Conservation (phyloP, 1,284 basidiomycete genomes). For the Cutaneotrichosporon mucoides region DNA sequence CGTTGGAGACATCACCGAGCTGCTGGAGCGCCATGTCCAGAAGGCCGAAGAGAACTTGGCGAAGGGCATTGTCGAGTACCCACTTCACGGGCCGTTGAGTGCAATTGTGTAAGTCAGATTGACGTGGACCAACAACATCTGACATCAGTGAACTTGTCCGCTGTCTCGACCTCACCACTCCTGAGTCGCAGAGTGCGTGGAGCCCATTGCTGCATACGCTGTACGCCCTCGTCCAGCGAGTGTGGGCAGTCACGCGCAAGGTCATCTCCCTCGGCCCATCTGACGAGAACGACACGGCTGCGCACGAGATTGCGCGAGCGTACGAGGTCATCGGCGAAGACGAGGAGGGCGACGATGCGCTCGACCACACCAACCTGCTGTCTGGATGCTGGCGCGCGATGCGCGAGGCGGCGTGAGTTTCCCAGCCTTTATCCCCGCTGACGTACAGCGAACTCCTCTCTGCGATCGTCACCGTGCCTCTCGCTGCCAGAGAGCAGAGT, state of each 20-base stretch:
- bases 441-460: slow-evolving; percentile 38
- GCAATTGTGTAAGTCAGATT: slow-evolving; percentile 32
- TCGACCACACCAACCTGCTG: slow-evolving; percentile 39
- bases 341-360: slow-evolving; percentile 27
- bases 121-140: background rate
- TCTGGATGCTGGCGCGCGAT: slow-evolving; percentile 48
- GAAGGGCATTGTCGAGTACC: slow-evolving; percentile 32
- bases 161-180: slow-evolving; percentile 18
- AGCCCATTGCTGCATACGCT: slow-evolving; percentile 25
- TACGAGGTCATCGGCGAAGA: slow-evolving; percentile 37
- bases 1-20: slow-evolving; percentile 21
- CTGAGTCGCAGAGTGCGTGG: slow-evolving; percentile 22
- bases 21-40: slow-evolving; percentile 30
- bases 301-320: slow-evolving; percentile 48
- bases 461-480: slow-evolving; percentile 26
- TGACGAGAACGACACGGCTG: slow-evolving; percentile 22
- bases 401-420: slow-evolving; percentile 42
- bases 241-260: slow-evolving; percentile 39
- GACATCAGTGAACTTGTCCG: slow-evolving; percentile 25
- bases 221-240: slow-evolving; percentile 26
- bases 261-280: slow-evolving; percentile 38
- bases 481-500: slow-evolving; percentile 15
- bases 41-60: slow-evolving; percentile 32
- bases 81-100: slow-evolving; percentile 42
- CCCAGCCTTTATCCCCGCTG: background rate